Base-by-base conservation (phyloP, 108 stramenopile genomes). In the Parmales sp. region DNA sequence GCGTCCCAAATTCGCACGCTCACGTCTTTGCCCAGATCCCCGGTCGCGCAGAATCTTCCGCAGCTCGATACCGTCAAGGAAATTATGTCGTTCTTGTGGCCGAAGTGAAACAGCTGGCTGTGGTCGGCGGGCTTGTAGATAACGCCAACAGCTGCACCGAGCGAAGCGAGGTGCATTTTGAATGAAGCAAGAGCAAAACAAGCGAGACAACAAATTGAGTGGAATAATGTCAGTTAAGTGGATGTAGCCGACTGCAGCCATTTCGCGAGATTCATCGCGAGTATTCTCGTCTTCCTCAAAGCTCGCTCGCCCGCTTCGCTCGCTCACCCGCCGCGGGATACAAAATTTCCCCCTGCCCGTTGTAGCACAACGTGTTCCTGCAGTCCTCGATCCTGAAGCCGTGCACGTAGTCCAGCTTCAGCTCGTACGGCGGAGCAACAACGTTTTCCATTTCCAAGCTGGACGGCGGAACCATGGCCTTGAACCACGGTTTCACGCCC, bases 1-100 rank as follows among this genome's bases (percentile, higher is more conserved):
- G 69, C 63, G 29, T 69, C 69, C 69, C 69, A 69, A 16, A 69
- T 54, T 1, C 63, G 18, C 16, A 69, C 43, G 19, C 23, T 39
- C 4, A 51, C 49, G 2, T 28, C 34, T 13, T 22, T 9, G 0
- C 69, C 69, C 2, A 46, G 36, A 19, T 69, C 54, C 0, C 69
- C 69, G 16, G 69, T 50, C 26, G 69, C 69, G 13, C 28, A 26
- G 38, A 51, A 69, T 22, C 45, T 28, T 16, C 66, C 66, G 39
- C 45, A 44, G 19, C 4, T 6, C 4, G 37, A 23, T 18, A 69
- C 54, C 1, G 51, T 18, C 44, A 69, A 45, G 31, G 48, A 16
- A 8, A 31, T 11, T 2, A 69, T 63, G 43, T 69, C 69, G 11
- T 29, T 31, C 36, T 54, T 46, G 68, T 28, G 69, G 19, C 45